Percentiles rank a stretch among this genome's conserved stretches.
phyloP scores from a whole-genome alignment of 1,284 basidiomycete genomes.

The Papiliotrema laurentii region DNA sequence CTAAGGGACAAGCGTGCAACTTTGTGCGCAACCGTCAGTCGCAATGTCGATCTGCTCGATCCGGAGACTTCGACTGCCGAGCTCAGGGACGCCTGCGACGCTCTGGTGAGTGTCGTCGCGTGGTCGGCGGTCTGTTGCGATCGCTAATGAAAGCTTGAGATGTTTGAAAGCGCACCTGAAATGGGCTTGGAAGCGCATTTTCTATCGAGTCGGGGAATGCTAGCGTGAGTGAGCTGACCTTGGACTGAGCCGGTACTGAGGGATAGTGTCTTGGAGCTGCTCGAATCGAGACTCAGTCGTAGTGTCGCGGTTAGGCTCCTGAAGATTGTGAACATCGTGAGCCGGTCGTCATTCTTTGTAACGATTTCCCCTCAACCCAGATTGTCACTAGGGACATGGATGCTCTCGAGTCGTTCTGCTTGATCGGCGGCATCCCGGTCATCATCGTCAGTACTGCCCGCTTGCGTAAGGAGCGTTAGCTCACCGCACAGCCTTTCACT shows the following conservation, averaged over 20 bases:
- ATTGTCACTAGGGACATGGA: constrained; percentile 80
- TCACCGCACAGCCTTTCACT: constrained; percentile 61
- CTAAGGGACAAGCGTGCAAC: constrained; percentile 86
- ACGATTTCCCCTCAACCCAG: constrained; percentile 48
- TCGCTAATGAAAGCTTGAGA: constrained; percentile 56
- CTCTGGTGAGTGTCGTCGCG: constrained; percentile 59
- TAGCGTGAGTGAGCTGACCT: constrained; percentile 54
- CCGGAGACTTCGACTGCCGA: constrained; percentile 74
- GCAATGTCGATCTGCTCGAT: constrained; percentile 78
- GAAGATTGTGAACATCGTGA: constrained; percentile 82
- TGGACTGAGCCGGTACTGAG: neutral
- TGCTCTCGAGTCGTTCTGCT: constrained; percentile 88
- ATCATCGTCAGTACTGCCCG: constrained; percentile 65
- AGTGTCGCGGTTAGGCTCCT: constrained; percentile 80
- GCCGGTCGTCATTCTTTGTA: constrained; percentile 19
- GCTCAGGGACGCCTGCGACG: constrained; percentile 76
- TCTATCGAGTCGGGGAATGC: constrained; percentile 86
- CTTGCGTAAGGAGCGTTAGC: neutral
- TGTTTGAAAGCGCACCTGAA: constrained; percentile 68
- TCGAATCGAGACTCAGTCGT: constrained; percentile 72
- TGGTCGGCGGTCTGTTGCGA: neutral
- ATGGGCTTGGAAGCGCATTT: constrained; percentile 83
- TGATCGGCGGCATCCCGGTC: constrained; percentile 88
- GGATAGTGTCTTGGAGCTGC: constrained; percentile 69
- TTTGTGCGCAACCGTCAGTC: constrained; percentile 70